Evolutionary conservation across 2,329 filamentous ascomycete species (phyloP), one percentile per base, ranked within the genome.

Genomic region (Venturia asperata): DNA sequence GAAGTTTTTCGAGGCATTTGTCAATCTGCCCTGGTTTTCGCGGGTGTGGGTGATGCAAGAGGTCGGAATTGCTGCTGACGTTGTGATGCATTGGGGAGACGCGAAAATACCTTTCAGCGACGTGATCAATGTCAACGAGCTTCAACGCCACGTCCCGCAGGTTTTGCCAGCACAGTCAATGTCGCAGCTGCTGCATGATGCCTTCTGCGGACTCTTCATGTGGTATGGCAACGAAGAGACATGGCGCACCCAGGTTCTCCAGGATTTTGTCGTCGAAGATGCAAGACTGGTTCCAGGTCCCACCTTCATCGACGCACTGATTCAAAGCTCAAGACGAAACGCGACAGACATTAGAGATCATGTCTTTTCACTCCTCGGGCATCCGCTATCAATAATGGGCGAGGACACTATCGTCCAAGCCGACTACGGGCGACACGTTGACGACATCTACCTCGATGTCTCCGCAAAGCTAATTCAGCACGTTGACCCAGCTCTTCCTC

Each of bases 361-460:
- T 65, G 43, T 65, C 13, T 65, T 65, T 43, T 61, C 27, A 2
- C 37, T 65, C n/a, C 63, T 65, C 19, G 63, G 27, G 24, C 55
- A 65, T 43, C 63, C 63, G 56, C 41, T 64, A 11, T 5, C 55
- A 9, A 17, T 9, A 4, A 30, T 43, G 15, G 45, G 9, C 17
- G 63, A 55, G 27, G 47, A 27, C 17, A 43, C 19, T 41, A 63
- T 65, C 10, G 56, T 65, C 19, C 17, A 64, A 21, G 27, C 63
- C 39, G 55, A 65, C 39, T 65, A 65, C 41, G n/a, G 13, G 37
- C 34, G 45, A 64, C 30, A 61, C 27, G 62, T 64, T 34, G 62
- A 60, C n/a, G 52, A 64, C 21, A 30, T 64, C n/a, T 64, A 30
- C 34, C 30, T 61, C 30, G 62, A 64, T n/a, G 47, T 61, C 19